These are phyloP conservation scores for Plenodomus lindquistii DNA, from an alignment of 2,329 filamentous ascomycete genomes.

Conservation along the genomic window DNA sequence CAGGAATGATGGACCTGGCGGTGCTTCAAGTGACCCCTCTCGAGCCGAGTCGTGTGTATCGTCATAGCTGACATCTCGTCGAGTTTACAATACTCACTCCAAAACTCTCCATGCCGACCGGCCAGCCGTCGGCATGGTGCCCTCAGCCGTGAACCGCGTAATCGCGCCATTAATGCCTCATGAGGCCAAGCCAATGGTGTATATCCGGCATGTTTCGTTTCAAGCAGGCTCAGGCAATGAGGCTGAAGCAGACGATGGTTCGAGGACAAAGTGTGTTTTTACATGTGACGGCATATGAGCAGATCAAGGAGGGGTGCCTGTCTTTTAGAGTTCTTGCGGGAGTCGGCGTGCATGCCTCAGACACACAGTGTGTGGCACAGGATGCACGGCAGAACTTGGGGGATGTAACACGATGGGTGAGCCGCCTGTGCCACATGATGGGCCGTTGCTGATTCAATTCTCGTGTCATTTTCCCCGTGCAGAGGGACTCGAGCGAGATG, in stretches of 20 bases:
- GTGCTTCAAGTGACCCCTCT: no score
- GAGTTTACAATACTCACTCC: no score
- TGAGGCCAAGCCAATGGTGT: conserved; percentile 6
- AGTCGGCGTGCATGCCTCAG: conserved; percentile 23
- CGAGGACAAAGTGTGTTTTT: conserved; percentile 6
- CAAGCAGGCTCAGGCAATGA: conserved; percentile 8
- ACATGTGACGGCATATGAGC: conserved; percentile 8
- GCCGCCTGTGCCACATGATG: conserved; percentile 22
- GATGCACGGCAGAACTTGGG: conserved; percentile 7
- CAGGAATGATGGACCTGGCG: not conserved
- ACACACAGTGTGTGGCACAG: conserved; percentile 33
- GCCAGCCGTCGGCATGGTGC: no score
- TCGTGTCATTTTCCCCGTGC: not conserved
- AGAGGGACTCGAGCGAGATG: not conserved
- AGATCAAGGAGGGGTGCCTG: not conserved
- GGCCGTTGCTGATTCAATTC: not conserved
- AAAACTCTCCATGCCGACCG: no score
- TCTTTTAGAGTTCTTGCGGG: conserved; percentile 1
- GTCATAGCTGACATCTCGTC: no score
- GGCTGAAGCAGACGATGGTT: conserved; percentile 20
- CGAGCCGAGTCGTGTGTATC: no score
- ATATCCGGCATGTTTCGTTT: conserved; percentile 18
- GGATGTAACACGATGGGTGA: conserved; percentile 5
- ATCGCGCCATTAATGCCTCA: not conserved
- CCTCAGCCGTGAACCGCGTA: not conserved